phyloP scores from a whole-genome alignment of 441 rosid species.

The Jatropha podagrica region DNA sequence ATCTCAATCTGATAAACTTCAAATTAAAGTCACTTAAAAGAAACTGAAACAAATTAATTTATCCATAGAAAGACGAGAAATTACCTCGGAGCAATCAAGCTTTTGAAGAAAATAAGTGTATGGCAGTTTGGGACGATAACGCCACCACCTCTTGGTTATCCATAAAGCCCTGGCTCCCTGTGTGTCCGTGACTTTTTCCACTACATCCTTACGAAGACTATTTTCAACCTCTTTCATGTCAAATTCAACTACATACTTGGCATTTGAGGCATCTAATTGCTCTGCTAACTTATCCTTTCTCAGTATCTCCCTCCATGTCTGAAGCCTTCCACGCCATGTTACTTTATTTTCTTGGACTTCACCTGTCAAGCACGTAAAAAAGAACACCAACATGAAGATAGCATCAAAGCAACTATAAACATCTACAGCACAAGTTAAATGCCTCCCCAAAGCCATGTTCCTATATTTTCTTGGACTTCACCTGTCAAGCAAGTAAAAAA shows the following conservation, averaged over 20 bases:
- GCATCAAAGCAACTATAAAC: background rate
- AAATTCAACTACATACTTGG: slow-evolving; percentile 86
- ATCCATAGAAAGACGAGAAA: slow-evolving; percentile 11
- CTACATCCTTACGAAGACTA: slow-evolving; percentile 83
- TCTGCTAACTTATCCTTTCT: slow-evolving; percentile 67
- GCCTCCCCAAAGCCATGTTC: slow-evolving; percentile 53
- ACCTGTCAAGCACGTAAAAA: slow-evolving; percentile 38
- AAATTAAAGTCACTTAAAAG: background rate
- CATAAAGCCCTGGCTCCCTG: slow-evolving; percentile 82
- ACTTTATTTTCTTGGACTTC: slow-evolving; percentile 43
- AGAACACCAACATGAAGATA: background rate
- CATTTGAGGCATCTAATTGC: slow-evolving; percentile 55
- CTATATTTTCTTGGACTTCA: slow-evolving; percentile 41
- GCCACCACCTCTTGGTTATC: slow-evolving; percentile 99
- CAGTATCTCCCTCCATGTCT: slow-evolving; percentile 68
- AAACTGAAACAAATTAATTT: slow-evolving; percentile 7
- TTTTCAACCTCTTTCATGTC: slow-evolving; percentile 98
- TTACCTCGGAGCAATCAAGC: slow-evolving; percentile 90
- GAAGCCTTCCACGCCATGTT: slow-evolving; percentile 85
- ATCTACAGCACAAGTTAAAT: background rate
- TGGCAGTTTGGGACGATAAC: slow-evolving; percentile 90
- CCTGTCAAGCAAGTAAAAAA: slow-evolving; percentile 38
- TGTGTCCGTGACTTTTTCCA: slow-evolving; percentile 53
- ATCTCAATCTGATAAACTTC: background rate
- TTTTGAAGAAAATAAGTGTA: slow-evolving; percentile 92